Base-by-base conservation (phyloP, 1,284 basidiomycete genomes). In the Somion occarium region DNA sequence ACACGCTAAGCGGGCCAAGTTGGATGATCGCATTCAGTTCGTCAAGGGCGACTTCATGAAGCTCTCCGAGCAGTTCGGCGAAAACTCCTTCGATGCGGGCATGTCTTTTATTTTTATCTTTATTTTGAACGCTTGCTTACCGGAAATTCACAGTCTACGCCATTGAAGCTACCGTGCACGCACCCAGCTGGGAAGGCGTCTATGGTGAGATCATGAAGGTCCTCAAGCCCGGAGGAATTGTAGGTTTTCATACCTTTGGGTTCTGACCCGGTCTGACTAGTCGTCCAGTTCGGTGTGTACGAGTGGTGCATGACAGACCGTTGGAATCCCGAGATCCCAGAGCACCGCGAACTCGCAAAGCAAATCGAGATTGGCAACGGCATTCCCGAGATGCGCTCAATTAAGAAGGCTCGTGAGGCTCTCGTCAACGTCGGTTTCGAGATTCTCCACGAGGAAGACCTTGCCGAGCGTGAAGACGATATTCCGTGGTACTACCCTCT, bases 221-320 rank as follows among this genome's bases (percentile, higher is more conserved):
- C 24, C 80, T 99, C 65, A 99, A 99, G 77, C 96, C 96, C 4
- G 96, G 95, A 74, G 96, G 96, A 61, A 77, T 91, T 38, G 92
- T 94, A 66, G 67, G 91, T 85, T 52, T 30, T 23, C 23, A 20
- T 13, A 7, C 37, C n/a, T 20, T 44, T 4, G 25, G 2, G 7
- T 15, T 18, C 30, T 42, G 11, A 49, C 54, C 50, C 20, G 58
- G 47, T 2, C n/a, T 34, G 34, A 37, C 34, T 37, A 37, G 34
- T n/a, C n/a, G 9, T 37, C n/a, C 38, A 93, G 89, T 98, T 98
- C 69, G 95, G 94, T 66, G 88, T 98, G 43, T 98, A 98, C 73
- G 96, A 98, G 68, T 99, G 96, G 96, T 90, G 87, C 72, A 98
- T 99, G 95, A 98, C 96, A 44, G 95, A 98, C 69, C 69, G 70